Evolutionary conservation across 1,284 basidiomycete genomes (phyloP).

Genomic region (Ceratobasidium sp.): DNA sequence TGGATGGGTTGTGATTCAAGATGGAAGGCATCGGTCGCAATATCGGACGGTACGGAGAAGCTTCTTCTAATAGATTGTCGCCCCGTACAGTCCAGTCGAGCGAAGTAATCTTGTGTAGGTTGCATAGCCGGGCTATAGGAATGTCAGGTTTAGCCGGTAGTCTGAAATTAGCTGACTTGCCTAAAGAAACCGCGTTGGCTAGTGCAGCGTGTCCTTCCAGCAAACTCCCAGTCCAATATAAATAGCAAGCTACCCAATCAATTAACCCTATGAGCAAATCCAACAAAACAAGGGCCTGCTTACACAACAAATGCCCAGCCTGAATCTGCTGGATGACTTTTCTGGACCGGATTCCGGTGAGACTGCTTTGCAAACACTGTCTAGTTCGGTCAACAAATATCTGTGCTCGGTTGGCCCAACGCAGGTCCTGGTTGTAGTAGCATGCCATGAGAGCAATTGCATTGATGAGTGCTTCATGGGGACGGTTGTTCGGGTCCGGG

Average conservation of each 20-base stretch:
- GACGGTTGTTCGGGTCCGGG: constrained; percentile 31
- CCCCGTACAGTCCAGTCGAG: constrained; percentile 15
- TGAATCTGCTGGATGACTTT: constrained; percentile 51
- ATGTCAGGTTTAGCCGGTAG: neutral
- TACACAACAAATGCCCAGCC: constrained; percentile 18
- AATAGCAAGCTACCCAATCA: constrained; percentile 10
- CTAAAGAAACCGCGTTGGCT: constrained; percentile 18
- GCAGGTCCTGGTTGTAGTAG: constrained; percentile 15
- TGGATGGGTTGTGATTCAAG: constrained; percentile 3
- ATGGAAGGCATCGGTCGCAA: constrained; percentile 22
- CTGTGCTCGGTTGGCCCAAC: constrained; percentile 41
- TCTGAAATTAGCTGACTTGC: neutral
- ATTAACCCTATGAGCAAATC: neutral
- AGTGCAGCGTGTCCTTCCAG: constrained; percentile 27
- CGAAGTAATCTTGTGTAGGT: constrained; percentile 31
- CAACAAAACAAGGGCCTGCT: neutral
- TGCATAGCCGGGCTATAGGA: constrained; percentile 25
- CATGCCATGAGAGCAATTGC: constrained; percentile 38
- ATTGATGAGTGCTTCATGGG: constrained; percentile 39
- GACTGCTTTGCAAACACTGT: constrained; percentile 50
- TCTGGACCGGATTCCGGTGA: constrained; percentile 53
- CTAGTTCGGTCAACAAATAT: constrained; percentile 56
- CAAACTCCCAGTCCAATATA: constrained; percentile 31
- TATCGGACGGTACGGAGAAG: constrained; percentile 37
- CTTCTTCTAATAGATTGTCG: constrained; percentile 21